These are phyloP conservation scores for Monosporozyma siamensis DNA, from an alignment of 805 yeast species.

Conservation along the genomic window DNA sequence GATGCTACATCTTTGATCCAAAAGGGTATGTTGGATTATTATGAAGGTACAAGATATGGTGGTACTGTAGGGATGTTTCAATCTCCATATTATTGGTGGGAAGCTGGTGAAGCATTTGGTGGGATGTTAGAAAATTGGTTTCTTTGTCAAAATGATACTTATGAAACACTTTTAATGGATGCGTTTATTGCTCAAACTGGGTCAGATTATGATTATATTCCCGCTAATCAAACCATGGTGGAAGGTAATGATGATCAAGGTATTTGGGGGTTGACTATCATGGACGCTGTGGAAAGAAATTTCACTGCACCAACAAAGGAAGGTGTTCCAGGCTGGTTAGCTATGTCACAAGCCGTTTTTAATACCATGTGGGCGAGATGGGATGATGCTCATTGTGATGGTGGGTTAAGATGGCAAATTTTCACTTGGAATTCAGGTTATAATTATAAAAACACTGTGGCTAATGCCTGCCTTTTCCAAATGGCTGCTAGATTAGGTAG, in stretches of 20 bases:
- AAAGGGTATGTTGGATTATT: constrained; percentile 56
- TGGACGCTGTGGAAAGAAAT: constrained; percentile 53
- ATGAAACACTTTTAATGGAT: constrained; percentile 43
- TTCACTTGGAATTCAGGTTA: constrained; percentile 52
- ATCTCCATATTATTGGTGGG: constrained; percentile 80
- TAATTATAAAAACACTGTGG: constrained; percentile 52
- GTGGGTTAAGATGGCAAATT: constrained; percentile 67
- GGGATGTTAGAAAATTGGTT: constrained; percentile 62
- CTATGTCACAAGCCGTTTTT: constrained; percentile 48
- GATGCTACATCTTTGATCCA: constrained; percentile 48
- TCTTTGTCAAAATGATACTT: constrained; percentile 60
- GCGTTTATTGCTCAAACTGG: constrained; percentile 41
- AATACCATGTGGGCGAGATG: constrained; percentile 50
- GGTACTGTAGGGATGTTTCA: constrained; percentile 66
- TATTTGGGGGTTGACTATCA: constrained; percentile 55
- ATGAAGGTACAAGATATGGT: constrained; percentile 49
- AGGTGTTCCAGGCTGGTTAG: constrained; percentile 42
- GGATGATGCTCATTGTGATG: constrained; percentile 47
- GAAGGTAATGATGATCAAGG: constrained; percentile 73
- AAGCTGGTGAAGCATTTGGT: constrained; percentile 74
- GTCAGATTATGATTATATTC: constrained; percentile 44
- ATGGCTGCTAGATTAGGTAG: constrained; percentile 55
- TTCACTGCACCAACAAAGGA: constrained; percentile 38
- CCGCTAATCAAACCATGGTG: constrained; percentile 52
- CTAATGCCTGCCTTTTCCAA: constrained; percentile 58